A percentile compares a stretch with the other conserved stretches of the same genome.
phyloP scores from a whole-genome alignment of 495 filamentous ascomycete genomes.

The Neurospora tetrasperma region DNA sequence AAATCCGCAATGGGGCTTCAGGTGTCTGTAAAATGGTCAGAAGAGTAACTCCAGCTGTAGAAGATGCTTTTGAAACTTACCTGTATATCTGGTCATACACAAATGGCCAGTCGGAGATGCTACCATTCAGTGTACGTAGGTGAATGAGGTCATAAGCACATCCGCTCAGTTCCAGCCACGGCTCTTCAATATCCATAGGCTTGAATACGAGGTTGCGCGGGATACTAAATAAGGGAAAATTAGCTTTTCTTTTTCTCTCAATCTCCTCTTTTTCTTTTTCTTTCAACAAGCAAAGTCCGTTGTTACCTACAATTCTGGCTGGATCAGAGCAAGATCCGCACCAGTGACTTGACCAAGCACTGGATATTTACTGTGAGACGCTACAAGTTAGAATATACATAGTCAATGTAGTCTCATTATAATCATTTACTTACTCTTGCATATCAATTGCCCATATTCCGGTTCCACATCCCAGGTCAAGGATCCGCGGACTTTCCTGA shows the following conservation, averaged over 20 bases:
- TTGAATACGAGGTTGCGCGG: slow-evolving; percentile 60
- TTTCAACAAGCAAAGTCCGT: not conserved
- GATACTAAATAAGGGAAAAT: slow-evolving; percentile 39
- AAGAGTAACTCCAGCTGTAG: not conserved
- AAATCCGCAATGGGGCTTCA: slow-evolving; percentile 66
- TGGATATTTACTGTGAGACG: slow-evolving; percentile 13
- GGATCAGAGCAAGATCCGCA: slow-evolving; percentile 65
- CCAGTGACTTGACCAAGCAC: slow-evolving; percentile 9
- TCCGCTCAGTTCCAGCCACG: slow-evolving; percentile 61
- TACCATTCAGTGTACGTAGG: slow-evolving; percentile 69
- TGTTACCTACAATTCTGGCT: slow-evolving; percentile 54
- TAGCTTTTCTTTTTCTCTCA: not conserved
- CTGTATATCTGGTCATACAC: slow-evolving; percentile 60
- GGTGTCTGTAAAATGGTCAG: slow-evolving; percentile 42
- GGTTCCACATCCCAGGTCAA: slow-evolving; percentile 83
- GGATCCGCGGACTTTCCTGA: slow-evolving; percentile 36
- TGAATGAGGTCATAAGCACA: slow-evolving; percentile 83
- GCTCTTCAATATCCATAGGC: slow-evolving; percentile 67
- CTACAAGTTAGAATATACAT: slow-evolving; percentile 10
- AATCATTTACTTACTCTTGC: slow-evolving; percentile 49
- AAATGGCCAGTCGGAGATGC: slow-evolving; percentile 65
- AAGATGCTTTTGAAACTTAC: slow-evolving; percentile 30
- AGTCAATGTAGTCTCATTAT: not conserved
- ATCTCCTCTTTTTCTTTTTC: not conserved
- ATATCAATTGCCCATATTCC: slow-evolving; percentile 90